Evolutionary conservation across 108 stramenopile species (phyloP).

Genomic region (Cyclotella cryptica): DNA sequence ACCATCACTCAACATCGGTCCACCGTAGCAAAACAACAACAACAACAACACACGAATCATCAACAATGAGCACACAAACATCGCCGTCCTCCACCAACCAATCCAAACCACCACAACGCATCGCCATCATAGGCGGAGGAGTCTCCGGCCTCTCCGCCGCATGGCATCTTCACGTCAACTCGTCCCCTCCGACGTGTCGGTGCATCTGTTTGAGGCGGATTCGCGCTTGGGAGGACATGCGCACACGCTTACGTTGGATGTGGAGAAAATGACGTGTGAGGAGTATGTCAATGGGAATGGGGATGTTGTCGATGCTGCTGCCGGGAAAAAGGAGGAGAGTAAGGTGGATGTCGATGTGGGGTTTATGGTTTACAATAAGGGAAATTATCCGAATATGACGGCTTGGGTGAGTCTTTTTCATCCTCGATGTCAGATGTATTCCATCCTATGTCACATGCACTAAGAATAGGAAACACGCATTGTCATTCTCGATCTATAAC

Average conservation of each 20-base stretch:
- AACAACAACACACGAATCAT: background rate
- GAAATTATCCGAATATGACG: conserved; percentile 96
- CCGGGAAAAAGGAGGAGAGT: background rate
- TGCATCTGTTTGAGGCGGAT: conserved; percentile 83
- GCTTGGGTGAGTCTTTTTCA: conserved; percentile 45
- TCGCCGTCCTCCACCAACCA: background rate
- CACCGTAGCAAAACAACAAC: no score
- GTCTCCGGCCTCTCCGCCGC: conserved; percentile 83
- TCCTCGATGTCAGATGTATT: no score
- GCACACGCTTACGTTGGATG: conserved; percentile 67
- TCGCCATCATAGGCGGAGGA: conserved; percentile 81
- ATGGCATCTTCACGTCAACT: conserved; percentile 64
- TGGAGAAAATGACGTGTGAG: conserved; percentile 29
- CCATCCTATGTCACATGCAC: no score
- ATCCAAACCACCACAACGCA: conserved; percentile 21
- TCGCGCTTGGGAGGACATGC: conserved; percentile 91
- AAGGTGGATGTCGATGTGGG: conserved; percentile 91
- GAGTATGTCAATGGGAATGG: conserved; percentile 43
- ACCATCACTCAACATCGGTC: no score
- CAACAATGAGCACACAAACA: background rate
- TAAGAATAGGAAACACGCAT: no score
- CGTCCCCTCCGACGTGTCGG: conserved; percentile 52
- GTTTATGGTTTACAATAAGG: conserved; percentile 97
- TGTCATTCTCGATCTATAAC: background rate
- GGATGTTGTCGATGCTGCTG: conserved; percentile 22